Evolutionary conservation across 345 rosid genomes (phyloP).

Genomic region (Excoecaria agallocha): DNA sequence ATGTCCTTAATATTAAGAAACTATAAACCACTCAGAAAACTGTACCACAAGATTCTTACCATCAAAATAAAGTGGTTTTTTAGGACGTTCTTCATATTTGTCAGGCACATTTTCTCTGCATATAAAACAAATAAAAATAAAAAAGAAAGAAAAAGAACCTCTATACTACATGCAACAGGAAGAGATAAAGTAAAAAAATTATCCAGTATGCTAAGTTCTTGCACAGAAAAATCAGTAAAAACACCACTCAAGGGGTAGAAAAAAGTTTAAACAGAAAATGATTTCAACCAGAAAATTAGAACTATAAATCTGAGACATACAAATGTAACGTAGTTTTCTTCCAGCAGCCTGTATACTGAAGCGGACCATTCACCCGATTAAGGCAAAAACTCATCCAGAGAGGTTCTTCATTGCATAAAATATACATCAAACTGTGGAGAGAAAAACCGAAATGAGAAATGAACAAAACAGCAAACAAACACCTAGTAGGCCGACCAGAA

Average conservation of each 20-base stretch:
- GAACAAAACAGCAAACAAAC: not conserved
- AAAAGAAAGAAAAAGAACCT: conserved; percentile 13
- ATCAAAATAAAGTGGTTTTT: conserved; percentile 54
- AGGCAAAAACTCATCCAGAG: conserved; percentile 84
- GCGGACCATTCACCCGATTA: conserved; percentile 43
- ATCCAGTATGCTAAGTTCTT: not conserved
- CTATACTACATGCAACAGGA: not conserved
- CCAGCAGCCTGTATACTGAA: conserved; percentile 83
- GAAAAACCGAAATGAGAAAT: not conserved
- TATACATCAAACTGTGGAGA: conserved; percentile 71
- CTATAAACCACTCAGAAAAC: conserved; percentile 9
- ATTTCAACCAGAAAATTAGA: not conserved
- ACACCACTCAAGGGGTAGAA: not conserved
- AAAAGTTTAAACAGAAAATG: not conserved
- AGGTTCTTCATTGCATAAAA: conserved; percentile 86
- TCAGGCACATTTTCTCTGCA: conserved; percentile 59
- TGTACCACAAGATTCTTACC: conserved; percentile 38
- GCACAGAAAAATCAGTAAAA: not conserved
- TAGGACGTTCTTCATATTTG: conserved; percentile 34
- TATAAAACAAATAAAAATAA: conserved; percentile 2
- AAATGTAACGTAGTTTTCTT: conserved; percentile 63
- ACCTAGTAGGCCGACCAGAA: not conserved
- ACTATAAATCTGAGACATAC: conserved; percentile 35
- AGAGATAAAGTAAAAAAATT: not conserved
- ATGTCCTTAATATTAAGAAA: conserved; percentile 14